Evolutionary conservation across 1,139 yeast genomes (phyloP).

Genomic region (Schwanniomyces etchellsii): DNA sequence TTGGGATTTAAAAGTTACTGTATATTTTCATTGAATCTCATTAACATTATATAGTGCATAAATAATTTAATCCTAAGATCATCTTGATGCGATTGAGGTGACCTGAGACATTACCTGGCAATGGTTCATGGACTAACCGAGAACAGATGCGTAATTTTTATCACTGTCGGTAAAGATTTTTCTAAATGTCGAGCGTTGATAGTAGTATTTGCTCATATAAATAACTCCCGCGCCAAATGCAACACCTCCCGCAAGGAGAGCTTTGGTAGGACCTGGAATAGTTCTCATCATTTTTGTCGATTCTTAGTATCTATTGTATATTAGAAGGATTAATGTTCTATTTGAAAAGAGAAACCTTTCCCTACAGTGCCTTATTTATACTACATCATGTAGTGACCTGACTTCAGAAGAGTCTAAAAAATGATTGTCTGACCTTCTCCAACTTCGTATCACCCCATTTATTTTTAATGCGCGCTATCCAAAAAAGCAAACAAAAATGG

Average conservation of each 20-base stretch:
- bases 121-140: neutral
- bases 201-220: slow-evolving; percentile 33
- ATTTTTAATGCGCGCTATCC: too few relatives aligned
- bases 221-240: slow-evolving; percentile 29
- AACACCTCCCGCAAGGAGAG: slow-evolving; percentile 29
- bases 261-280: slow-evolving; percentile 20
- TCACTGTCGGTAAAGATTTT: slow-evolving; percentile 26
- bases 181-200: slow-evolving; percentile 18
- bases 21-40: neutral
- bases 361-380: neutral
- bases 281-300: slow-evolving; percentile 3
- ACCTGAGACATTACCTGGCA: too few relatives aligned
- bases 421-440: too few relatives aligned
- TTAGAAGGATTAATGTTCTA: too few relatives aligned
- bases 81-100: too few relatives aligned
- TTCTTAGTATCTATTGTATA: too few relatives aligned
- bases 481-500: too few relatives aligned
- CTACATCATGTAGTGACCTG: neutral
- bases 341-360: neutral
- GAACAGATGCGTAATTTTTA: slow-evolving; percentile 2
- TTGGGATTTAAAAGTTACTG: neutral
- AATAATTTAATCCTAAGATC: too few relatives aligned
- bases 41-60: too few relatives aligned
- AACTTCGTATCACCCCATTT: slow-evolving; percentile 1
- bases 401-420: too few relatives aligned